These are phyloP conservation scores for Boletus pseudo-olivaceus DNA, from an alignment of 768 basidiomycete genomes.

Conservation along the genomic window DNA sequence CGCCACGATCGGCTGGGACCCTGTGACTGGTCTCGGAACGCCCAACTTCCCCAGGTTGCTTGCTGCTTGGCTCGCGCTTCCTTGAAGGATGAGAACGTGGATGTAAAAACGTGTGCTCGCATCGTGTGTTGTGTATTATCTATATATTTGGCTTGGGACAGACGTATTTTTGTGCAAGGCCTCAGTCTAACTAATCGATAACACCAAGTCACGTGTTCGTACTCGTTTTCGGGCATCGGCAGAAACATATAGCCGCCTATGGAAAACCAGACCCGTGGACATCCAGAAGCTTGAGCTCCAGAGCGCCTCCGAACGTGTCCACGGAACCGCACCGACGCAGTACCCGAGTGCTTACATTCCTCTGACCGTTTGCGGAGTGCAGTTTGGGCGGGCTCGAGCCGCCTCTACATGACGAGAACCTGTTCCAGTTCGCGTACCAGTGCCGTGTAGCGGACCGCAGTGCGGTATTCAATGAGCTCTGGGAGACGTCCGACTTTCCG, in stretches of 20 bases:
- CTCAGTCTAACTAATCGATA: neutral
- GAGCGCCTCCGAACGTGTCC: too few species aligned
- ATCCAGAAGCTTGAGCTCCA: too few species aligned
- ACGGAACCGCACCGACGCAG: neutral
- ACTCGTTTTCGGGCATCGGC: neutral
- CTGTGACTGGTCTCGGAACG: slow-evolving; percentile 36
- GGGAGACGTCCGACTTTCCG: too few species aligned
- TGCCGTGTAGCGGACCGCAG: too few species aligned
- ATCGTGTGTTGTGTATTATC: neutral
- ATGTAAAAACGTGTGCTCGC: neutral
- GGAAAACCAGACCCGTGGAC: too few species aligned
- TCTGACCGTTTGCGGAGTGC: slow-evolving; percentile 20
- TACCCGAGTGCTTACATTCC: too few species aligned
- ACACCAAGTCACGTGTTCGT: neutral
- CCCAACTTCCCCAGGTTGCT: slow-evolving; percentile 51
- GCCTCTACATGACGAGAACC: slow-evolving; percentile 12
- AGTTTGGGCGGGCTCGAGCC: slow-evolving; percentile 29
- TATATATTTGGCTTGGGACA: neutral
- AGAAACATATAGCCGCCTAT: too few species aligned
- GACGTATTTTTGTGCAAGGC: neutral
- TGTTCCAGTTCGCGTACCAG: too few species aligned
- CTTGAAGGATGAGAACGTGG: too few species aligned
- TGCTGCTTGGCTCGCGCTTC: slow-evolving; percentile 34
- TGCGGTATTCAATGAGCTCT: too few species aligned
- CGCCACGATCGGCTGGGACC: slow-evolving; percentile 27